Evolutionary conservation across 805 yeast species (phyloP), one percentile per base, ranked within the genome.

Genomic region (Lipomyces orientalis): DNA sequence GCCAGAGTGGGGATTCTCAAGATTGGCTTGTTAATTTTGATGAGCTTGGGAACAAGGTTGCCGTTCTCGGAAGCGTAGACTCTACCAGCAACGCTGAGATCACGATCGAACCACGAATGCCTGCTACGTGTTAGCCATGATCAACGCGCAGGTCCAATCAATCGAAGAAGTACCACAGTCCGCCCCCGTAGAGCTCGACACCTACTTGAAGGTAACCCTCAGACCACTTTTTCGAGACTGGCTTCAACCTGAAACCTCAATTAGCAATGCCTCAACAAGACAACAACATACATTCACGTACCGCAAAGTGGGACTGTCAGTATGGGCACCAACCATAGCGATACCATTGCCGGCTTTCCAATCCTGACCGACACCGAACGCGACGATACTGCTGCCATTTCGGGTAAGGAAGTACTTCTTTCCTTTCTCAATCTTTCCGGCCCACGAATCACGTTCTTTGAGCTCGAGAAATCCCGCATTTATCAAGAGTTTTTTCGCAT

Each of bases 101-200:
- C 98, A 67, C 98, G 87, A 78, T 94, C 99, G 76, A 95, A 94
- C 98, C 98, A 94, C 4, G 97, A 87, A 76, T 91, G 97, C 71
- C 71, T 67, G 52, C 22, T 16, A 8, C 29, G 3, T 37, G 22
- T 43, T 43, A 43, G 25, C 22, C 22, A 43, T 5, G 22, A 7
- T 43, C 49, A 43, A 43, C 3, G 25, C 49, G 14, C 16, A 1
- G 12, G 12, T 37, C 43, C 16, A 12, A 12, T 43, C 16, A 4
- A n/a, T 43, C 5, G 31, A 25, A 35, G 2, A 54, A 61, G 9
- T 37, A 67, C 87, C 98, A 95, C 64, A 93, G 88, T 61, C 97
- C 95, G 46, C 98, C 98, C 65, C 99, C 98, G 75, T 94, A 94
- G 60, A 89, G 86, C 79, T 95, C 98, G 9, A 95, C 97, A 51